Conservation (phyloP, 768 basidiomycete species). For the Suillus subaureus region DNA sequence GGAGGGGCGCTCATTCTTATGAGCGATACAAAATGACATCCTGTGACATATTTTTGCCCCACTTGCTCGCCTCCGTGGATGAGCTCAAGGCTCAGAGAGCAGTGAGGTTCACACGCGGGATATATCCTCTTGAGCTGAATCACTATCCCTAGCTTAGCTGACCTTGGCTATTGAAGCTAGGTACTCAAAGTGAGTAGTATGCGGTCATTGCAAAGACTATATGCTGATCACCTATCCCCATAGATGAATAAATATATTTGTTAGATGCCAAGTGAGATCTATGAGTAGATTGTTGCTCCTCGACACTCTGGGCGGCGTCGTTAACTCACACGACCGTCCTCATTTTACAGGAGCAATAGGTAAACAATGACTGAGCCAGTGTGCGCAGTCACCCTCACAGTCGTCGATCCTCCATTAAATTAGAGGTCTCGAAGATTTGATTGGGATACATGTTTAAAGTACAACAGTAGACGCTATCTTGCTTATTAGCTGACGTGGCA, state of each 20-base stretch:
- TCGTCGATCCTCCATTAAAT: constrained; percentile 32
- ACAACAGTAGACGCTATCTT: not conserved
- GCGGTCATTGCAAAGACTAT: not conserved
- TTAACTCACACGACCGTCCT: constrained; percentile 77
- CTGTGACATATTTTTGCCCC: constrained; percentile 44
- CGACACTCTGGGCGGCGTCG: constrained; percentile 94
- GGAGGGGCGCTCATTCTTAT: constrained; percentile 81
- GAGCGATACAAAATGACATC: constrained; percentile 63
- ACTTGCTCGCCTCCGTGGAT: constrained; percentile 31
- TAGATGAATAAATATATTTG: not conserved
- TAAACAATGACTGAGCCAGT: constrained; percentile 25
- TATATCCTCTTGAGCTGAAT: constrained; percentile 30
- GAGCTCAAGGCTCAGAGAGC: constrained; percentile 31
- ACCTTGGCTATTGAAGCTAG: not conserved
- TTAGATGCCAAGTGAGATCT: not conserved
- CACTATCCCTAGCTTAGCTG: not conserved
- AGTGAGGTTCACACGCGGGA: constrained; percentile 56
- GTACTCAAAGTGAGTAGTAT: constrained; percentile 20
- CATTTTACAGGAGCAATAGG: constrained; percentile 95
- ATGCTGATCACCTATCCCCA: not conserved
- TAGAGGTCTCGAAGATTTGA: constrained; percentile 38
- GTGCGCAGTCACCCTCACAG: constrained; percentile 35
- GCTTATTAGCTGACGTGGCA: not conserved
- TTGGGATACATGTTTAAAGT: constrained; percentile 29
- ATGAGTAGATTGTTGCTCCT: constrained; percentile 55